Conservation (phyloP, 805 yeast species). For the Pichia rugopelliculosa region DNA sequence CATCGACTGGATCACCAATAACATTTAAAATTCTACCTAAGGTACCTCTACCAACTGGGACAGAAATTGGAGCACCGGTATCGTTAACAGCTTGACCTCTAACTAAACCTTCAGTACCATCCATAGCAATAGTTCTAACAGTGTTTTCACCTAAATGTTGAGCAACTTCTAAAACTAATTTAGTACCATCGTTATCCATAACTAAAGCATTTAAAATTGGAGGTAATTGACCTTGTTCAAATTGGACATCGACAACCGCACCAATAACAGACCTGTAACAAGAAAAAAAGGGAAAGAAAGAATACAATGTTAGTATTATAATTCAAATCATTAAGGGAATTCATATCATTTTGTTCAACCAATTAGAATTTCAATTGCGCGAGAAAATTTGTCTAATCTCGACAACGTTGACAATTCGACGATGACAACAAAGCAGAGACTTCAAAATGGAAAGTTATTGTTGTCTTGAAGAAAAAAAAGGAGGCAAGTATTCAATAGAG, state of each 20-base stretch:
- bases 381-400: neutral
- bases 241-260: slow-evolving; percentile 99
- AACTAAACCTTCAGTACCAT: slow-evolving; percentile 99
- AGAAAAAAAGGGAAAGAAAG: neutral
- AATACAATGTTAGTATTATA: slow-evolving; percentile 18
- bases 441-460: no score
- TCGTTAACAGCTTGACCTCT: slow-evolving; percentile 90
- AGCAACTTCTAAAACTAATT: slow-evolving; percentile 93
- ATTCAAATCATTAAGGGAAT: no score
- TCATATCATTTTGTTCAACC: neutral
- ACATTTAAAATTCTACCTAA: slow-evolving; percentile 98
- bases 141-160: slow-evolving; percentile 99
- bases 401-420: neutral
- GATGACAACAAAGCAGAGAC: no score
- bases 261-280: slow-evolving; percentile 83
- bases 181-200: slow-evolving; percentile 61
- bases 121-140: slow-evolving; percentile 99
- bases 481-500: no score
- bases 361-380: neutral
- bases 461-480: no score
- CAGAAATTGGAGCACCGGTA: slow-evolving; percentile 98
- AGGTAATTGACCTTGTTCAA: slow-evolving; percentile 95
- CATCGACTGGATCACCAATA: slow-evolving; percentile 99
- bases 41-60: slow-evolving; percentile 99
- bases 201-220: slow-evolving; percentile 95